Evolutionary conservation across 306 rosid genomes (phyloP), one percentile per base, ranked within the genome.

Genomic region (Psophocarpus tetragonolobus): DNA sequence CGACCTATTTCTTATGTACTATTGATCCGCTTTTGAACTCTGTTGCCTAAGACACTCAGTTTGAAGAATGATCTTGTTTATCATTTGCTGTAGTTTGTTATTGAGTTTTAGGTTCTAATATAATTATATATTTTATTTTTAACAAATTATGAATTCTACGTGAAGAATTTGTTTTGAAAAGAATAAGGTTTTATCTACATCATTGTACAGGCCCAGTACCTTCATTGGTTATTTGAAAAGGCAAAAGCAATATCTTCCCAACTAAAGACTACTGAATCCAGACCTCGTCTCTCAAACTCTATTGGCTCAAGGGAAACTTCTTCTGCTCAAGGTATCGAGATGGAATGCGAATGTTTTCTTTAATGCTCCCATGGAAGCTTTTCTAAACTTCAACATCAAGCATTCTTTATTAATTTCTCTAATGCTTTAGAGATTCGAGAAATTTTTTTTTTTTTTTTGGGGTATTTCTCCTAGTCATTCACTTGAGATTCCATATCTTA

Each of bases 201-300:
- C 20, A 42, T 24, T 57, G 51, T 73, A 32, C 53, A 85, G 88
- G 50, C 1, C 11, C 75, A 85, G 63, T 85, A 81, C 36, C 5
- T 15, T 11, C 10, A 26, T 11, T 26, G 0, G 33, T 42, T 81
- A 45, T 8, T 2, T 42, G 13, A 2, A 21, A 44, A 8, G 27
- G 0, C 53, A n/a, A 42, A 20, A 26, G 1, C 12, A 44, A 6
- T 84, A 47, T 5, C 1, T 14, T 13, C 36, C 7, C 47, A 1
- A 1, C 5, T 8, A 64, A 30, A 9, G 32, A 36, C 8, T 45
- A 18, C 14, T 45, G 54, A 5, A 29, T 15, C 6, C 23, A 21
- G 65, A 24, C 20, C 0, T 45, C 14, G 30, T 45, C n/a, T 26
- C 21, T 20, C 33, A 27, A 61, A 42, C 42, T 36, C 82, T 36